Percentiles rank a stretch among this genome's conserved stretches.
phyloP scores from a whole-genome alignment of 345 rosid genomes.

The Eucalyptus coolabah region DNA sequence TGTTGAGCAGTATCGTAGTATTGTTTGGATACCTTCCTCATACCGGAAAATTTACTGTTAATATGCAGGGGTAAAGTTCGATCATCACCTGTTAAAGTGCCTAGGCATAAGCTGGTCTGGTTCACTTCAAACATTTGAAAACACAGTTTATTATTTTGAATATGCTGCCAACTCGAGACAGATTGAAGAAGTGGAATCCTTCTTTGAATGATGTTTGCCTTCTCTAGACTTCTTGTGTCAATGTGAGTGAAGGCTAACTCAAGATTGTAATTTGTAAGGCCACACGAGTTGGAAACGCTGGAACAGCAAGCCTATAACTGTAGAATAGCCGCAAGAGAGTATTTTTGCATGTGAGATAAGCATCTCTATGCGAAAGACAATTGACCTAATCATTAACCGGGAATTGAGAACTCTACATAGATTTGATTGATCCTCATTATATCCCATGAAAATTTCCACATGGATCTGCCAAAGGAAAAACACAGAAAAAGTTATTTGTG shows the following conservation, averaged over 20 bases:
- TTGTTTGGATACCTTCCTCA: background rate
- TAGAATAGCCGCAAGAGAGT: background rate
- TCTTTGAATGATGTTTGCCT: background rate
- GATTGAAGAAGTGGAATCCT: background rate
- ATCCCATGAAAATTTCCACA: too few relatives aligned
- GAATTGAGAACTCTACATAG: too few relatives aligned
- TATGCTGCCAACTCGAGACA: background rate
- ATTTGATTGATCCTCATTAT: too few relatives aligned
- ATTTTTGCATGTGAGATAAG: background rate
- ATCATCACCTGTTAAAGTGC: background rate
- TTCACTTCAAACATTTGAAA: background rate
- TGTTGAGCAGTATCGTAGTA: background rate
- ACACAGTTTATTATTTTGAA: background rate
- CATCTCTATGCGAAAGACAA: too few relatives aligned
- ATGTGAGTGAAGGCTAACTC: background rate
- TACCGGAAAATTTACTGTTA: rapidly evolving
- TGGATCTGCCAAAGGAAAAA: too few relatives aligned
- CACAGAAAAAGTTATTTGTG: rapidly evolving
- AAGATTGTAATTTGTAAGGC: rapidly evolving
- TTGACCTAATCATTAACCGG: too few relatives aligned
- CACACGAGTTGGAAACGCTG: rapidly evolving
- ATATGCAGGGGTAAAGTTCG: background rate
- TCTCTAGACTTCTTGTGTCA: background rate
- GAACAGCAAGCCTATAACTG: rapidly evolving
- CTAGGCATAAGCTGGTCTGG: background rate